These are phyloP conservation scores for Penicillium alfredii DNA, from an alignment of 495 filamentous ascomycete species.

Conservation along the genomic window DNA sequence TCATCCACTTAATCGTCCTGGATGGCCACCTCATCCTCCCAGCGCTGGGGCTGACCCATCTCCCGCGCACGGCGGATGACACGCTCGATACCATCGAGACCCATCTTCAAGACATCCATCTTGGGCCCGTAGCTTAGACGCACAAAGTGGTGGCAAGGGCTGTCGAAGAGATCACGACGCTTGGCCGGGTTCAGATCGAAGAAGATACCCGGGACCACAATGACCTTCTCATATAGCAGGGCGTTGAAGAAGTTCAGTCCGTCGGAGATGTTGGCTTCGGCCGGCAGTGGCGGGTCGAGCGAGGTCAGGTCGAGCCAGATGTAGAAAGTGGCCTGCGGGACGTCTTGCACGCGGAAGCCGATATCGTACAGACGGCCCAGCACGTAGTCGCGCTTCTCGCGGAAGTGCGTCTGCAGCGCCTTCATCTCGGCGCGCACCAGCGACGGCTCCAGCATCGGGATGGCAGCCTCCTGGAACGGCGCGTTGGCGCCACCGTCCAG, in stretches of 20 bases:
- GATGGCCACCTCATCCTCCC: conserved; percentile 40
- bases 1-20: conserved; percentile 36
- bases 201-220: conserved; percentile 88
- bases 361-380: conserved; percentile 68
- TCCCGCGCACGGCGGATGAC: conserved; percentile 48
- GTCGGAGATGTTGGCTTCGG: conserved; percentile 65
- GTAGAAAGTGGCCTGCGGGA: conserved; percentile 91
- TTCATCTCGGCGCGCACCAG: conserved; percentile 83
- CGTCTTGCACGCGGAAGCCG: conserved; percentile 72
- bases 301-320: conserved; percentile 67
- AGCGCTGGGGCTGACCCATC: conserved; percentile 17
- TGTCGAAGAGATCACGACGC: conserved; percentile 86
- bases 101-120: conserved; percentile 80
- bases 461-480: conserved; percentile 90
- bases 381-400: conserved; percentile 85
- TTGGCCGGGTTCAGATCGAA: conserved; percentile 83
- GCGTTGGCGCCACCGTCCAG: conserved; percentile 95
- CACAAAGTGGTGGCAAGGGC: conserved; percentile 93
- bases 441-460: conserved; percentile 81
- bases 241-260: conserved; percentile 96
- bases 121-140: conserved; percentile 84
- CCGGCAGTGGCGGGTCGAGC: conserved; percentile 35
- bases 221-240: conserved; percentile 85
- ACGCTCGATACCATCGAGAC: conserved; percentile 83
- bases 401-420: conserved; percentile 82